Evolutionary conservation across 1,284 basidiomycete genomes (phyloP).

Genomic region (Phaffia rhodozyma): DNA sequence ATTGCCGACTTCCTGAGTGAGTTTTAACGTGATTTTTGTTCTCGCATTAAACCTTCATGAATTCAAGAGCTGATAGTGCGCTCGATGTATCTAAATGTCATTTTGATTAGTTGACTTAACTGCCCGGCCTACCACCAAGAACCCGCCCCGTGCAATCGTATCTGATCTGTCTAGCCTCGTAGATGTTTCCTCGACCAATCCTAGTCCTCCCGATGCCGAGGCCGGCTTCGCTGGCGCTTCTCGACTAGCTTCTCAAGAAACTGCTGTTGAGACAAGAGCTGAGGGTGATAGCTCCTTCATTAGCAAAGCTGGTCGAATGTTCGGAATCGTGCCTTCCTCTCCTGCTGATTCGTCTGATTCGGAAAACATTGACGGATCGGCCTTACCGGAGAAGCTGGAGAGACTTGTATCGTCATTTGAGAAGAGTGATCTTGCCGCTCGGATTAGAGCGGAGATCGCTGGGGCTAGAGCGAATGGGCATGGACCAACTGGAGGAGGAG

Average conservation of each 20-base stretch:
- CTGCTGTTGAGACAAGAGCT: too few relatives aligned
- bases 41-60: not conserved
- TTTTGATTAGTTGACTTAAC: slow-evolving; percentile 60
- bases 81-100: not conserved
- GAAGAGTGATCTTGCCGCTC: slow-evolving; percentile 52
- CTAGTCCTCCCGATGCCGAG: slow-evolving; percentile 7
- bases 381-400: slow-evolving; percentile 54
- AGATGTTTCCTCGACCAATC: not conserved
- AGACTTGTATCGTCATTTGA: slow-evolving; percentile 63
- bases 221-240: slow-evolving; percentile 4
- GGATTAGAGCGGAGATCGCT: slow-evolving; percentile 53
- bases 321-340: slow-evolving; percentile 38
- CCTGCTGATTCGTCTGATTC: not conserved
- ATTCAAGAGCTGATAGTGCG: not conserved
- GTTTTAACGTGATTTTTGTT: slow-evolving; percentile 29
- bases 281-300: slow-evolving; percentile 38
- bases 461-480: slow-evolving; percentile 31
- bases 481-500: slow-evolving; percentile 24
- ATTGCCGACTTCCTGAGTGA: slow-evolving; percentile 86
- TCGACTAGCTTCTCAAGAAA: slow-evolving; percentile 14
- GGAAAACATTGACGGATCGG: slow-evolving; percentile 24
- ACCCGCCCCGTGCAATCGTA: slow-evolving; percentile 22
- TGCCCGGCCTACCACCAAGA: slow-evolving; percentile 49
- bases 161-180: not conserved
- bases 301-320: slow-evolving; percentile 60